Evolutionary conservation across 2,329 filamentous ascomycete genomes (phyloP).

Genomic region (Cladophialophora psammophila): DNA sequence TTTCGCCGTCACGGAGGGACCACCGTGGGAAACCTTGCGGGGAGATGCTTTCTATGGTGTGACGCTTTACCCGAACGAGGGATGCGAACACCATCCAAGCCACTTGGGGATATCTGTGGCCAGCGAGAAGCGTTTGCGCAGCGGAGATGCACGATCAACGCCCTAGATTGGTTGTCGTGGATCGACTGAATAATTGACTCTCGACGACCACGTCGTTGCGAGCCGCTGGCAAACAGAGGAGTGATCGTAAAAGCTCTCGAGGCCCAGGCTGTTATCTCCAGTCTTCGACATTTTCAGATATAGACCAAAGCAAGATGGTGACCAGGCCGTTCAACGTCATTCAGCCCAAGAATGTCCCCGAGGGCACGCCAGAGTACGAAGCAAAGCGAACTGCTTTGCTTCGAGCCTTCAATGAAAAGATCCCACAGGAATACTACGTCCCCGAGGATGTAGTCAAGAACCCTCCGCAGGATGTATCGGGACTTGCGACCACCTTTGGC

Average conservation of each 20-base stretch:
- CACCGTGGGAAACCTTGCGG: background rate
- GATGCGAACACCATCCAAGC: background rate
- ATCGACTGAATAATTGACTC: background rate
- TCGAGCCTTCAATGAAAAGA: constrained; percentile 37
- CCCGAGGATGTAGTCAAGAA: constrained; percentile 36
- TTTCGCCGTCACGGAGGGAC: background rate
- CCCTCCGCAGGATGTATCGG: constrained; percentile 49
- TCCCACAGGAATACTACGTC: constrained; percentile 56
- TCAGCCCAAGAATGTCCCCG: constrained; percentile 22
- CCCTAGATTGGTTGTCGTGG: background rate
- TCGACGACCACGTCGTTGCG: background rate
- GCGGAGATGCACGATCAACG: constrained; percentile 21
- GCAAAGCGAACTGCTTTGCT: constrained; percentile 27
- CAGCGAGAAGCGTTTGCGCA: constrained; percentile 20
- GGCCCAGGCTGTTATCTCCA: background rate
- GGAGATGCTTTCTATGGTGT: background rate
- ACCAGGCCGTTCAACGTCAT: constrained; percentile 22
- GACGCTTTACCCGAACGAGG: background rate
- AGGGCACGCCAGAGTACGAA: constrained; percentile 32
- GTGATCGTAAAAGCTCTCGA: background rate
- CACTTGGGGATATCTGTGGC: constrained; percentile 11
- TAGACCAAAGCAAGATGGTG: constrained; percentile 24
- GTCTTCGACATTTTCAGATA: background rate
- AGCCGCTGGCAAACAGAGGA: background rate
- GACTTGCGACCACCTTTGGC: constrained; percentile 58